These are phyloP conservation scores for Clitopilus passeckerianus DNA, from an alignment of 768 basidiomycete species.

Conservation along the genomic window DNA sequence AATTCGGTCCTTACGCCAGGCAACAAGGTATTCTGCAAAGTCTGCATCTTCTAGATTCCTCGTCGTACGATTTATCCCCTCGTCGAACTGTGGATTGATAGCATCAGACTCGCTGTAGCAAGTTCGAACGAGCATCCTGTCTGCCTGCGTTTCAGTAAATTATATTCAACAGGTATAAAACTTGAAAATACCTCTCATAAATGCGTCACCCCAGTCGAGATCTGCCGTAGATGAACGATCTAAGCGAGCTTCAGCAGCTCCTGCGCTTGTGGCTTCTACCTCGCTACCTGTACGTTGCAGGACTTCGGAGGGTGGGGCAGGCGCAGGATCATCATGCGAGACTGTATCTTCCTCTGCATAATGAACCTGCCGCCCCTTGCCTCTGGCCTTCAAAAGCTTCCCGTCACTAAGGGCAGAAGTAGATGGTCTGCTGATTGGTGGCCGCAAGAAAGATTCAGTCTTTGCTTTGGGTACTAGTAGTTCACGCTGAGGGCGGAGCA, in stretches of 20 bases:
- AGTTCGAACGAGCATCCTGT: slow-evolving; percentile 85
- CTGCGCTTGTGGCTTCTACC: slow-evolving; percentile 61
- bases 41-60: slow-evolving; percentile 57
- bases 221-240: slow-evolving; percentile 14
- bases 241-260: slow-evolving; percentile 30
- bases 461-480: slow-evolving; percentile 7
- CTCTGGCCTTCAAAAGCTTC: slow-evolving; percentile 15
- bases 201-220: slow-evolving; percentile 42
- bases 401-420: slow-evolving; percentile 8
- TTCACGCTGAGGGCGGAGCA: slow-evolving; percentile 8
- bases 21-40: slow-evolving; percentile 82
- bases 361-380: slow-evolving; percentile 30
- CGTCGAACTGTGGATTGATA: slow-evolving; percentile 54
- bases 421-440: slow-evolving; percentile 13
- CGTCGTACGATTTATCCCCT: slow-evolving; percentile 59
- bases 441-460: slow-evolving; percentile 12
- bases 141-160: slow-evolving; percentile 29
- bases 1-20: slow-evolving; percentile 71
- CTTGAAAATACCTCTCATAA: slow-evolving; percentile 62
- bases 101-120: slow-evolving; percentile 55
- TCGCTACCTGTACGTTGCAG: slow-evolving; percentile 55
- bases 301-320: slow-evolving; percentile 59
- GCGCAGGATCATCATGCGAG: slow-evolving; percentile 14
- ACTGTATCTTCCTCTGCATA: slow-evolving; percentile 22
- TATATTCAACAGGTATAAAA: not conserved